Evolutionary conservation across 768 basidiomycete genomes (phyloP).

Genomic region (Podaxis sp.): DNA sequence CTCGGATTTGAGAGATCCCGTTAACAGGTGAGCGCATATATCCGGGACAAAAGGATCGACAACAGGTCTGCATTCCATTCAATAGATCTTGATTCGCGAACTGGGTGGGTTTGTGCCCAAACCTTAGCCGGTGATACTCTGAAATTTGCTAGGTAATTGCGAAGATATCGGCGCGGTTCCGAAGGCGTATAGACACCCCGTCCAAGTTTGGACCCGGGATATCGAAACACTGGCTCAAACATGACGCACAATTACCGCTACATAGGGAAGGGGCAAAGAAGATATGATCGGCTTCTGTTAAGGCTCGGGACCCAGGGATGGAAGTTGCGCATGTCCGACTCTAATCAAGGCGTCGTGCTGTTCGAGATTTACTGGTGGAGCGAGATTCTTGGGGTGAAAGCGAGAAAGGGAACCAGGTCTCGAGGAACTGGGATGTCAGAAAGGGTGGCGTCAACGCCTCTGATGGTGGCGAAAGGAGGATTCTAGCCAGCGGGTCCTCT

Average conservation of each 20-base stretch:
- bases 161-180: slow-evolving; percentile 9
- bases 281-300: slow-evolving; percentile 4
- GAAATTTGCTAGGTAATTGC: neutral
- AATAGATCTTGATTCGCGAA: slow-evolving; percentile 6
- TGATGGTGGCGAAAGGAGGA: neutral
- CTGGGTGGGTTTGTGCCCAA: neutral
- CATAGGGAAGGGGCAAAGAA: slow-evolving; percentile 10
- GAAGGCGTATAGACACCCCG: neutral
- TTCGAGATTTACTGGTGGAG: slow-evolving; percentile 2
- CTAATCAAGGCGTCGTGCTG: neutral
- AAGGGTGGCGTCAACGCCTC: neutral
- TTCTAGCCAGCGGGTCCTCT: neutral
- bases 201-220: neutral
- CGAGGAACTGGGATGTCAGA: slow-evolving; percentile 1
- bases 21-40: neutral
- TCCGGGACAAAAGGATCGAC: neutral
- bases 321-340: neutral
- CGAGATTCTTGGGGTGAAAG: neutral
- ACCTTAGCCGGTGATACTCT: neutral
- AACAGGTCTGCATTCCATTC: neutral
- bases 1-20: neutral
- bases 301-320: slow-evolving; percentile 9
- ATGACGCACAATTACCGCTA: neutral
- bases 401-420: slow-evolving; percentile 4
- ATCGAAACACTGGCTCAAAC: slow-evolving; percentile 7